Conservation (phyloP, 208 protist species). For the Phytomonas sp. region DNA sequence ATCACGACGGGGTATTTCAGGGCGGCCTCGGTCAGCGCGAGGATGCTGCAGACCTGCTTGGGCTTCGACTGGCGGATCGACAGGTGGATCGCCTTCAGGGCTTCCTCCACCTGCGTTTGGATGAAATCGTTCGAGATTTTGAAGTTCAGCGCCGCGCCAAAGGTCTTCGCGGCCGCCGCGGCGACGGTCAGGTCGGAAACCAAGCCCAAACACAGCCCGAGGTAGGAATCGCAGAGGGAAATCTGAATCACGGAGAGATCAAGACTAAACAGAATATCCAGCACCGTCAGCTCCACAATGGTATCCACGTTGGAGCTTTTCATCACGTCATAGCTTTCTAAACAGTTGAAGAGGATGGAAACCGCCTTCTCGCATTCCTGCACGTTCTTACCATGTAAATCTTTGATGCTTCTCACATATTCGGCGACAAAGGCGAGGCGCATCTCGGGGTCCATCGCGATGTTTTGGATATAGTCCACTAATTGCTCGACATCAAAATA, state of each 20-base stretch:
- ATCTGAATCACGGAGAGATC: constrained; percentile 67
- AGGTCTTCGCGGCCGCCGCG: constrained; percentile 45
- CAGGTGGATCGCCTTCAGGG: constrained; percentile 42
- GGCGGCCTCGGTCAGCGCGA: constrained; percentile 66
- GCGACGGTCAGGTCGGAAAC: constrained; percentile 41
- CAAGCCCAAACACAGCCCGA: constrained; percentile 53
- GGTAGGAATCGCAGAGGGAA: constrained; percentile 76
- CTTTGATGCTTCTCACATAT: constrained; percentile 52
- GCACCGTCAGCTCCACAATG: constrained; percentile 61
- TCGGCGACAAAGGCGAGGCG: constrained; percentile 43
- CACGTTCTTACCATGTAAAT: constrained; percentile 57
- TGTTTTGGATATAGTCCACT: constrained; percentile 30
- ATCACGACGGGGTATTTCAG: constrained; percentile 58
- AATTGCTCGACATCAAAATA: constrained; percentile 16
- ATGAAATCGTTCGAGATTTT: constrained; percentile 72
- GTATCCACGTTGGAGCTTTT: constrained; percentile 40
- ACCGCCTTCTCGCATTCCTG: constrained; percentile 68
- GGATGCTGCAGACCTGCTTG: constrained; percentile 52
- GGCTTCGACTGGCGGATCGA: constrained; percentile 23
- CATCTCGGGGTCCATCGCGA: constrained; percentile 27
- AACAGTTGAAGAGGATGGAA: constrained; percentile 48
- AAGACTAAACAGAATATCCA: constrained; percentile 66
- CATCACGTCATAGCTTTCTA: constrained; percentile 72
- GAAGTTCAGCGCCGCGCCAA: constrained; percentile 47
- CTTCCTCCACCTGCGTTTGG: constrained; percentile 44